Base-by-base conservation (phyloP, 352 stramenopile species). In the Globisporangium canariense region DNA sequence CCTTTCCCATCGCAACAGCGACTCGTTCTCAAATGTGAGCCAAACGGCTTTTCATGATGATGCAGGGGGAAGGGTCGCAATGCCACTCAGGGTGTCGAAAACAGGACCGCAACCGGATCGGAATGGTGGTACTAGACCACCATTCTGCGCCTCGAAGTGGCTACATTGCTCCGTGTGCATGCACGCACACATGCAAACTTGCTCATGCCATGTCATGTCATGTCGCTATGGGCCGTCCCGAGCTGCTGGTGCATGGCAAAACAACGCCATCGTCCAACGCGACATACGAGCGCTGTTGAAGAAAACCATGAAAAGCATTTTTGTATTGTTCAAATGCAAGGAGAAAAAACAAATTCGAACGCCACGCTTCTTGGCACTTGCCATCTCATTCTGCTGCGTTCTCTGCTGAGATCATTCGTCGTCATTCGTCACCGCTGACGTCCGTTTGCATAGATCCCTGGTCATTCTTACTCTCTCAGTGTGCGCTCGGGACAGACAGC, bases 61-160 rank as follows among this genome's bases (percentile, higher is more conserved):
- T 30, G 32, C 20, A 3, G n/a, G 18, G 32, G 18, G 11, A 46
- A 46, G 52, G 52, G 38, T 32, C 52, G 30, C 22, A 25, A 25
- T 25, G 22, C 22, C 22, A 0, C 22, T 25, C 22, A 25, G 22
- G 22, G 22, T 57, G 16, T 28, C 30, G 51, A 43, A 43, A 57
- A 43, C 51, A 43, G 30, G 51, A 57, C 14, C 20, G 18, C 16
- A 9, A 45, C 18, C 22, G 52, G 14, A 18, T 10, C 32, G 18
- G 52, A 46, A 58, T 58, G 52, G 30, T 45, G 32, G n/a, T 57
- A 18, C 4, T 9, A 11, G 28, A 58, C n/a, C 51, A 57, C 51
- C 30, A 57, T 43, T 57, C 51, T 25, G 30, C 16, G 20, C 47
- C n/a, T 52, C 34, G 47, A 54, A 25, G 50, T 56, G 50, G 50